These are phyloP conservation scores for Knufia fluminis DNA, from an alignment of 2,329 filamentous ascomycete species.

Conservation along the genomic window DNA sequence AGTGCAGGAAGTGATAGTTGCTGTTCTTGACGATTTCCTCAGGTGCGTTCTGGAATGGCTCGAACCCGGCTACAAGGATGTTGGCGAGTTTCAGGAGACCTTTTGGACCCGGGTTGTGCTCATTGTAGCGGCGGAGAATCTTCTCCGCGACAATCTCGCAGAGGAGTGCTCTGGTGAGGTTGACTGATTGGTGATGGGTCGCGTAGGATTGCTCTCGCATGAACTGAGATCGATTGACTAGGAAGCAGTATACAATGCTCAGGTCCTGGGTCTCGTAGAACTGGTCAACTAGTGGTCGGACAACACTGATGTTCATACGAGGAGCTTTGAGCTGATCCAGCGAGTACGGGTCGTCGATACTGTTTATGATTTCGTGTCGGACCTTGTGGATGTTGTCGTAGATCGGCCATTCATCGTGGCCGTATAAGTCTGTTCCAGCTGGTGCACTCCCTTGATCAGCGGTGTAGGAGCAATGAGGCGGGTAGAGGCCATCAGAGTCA, in stretches of 20 bases:
- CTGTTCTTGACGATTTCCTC: conserved; percentile 53
- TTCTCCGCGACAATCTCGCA: conserved; percentile 73
- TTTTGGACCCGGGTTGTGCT: conserved; percentile 61
- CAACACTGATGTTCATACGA: conserved; percentile 69
- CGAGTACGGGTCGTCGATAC: conserved; percentile 54
- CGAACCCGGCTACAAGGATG: conserved; percentile 72
- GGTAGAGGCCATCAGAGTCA: conserved; percentile 23
- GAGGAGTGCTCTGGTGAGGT: conserved; percentile 65
- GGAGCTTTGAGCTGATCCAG: conserved; percentile 70
- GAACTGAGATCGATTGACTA: conserved; percentile 75
- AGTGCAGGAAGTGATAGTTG: conserved; percentile 39
- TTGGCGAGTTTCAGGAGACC: conserved; percentile 67
- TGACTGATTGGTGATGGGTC: conserved; percentile 70
- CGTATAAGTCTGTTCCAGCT: conserved; percentile 16
- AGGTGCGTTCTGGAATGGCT: conserved; percentile 77
- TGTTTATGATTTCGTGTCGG: conserved; percentile 25
- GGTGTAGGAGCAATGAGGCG: conserved; percentile 22
- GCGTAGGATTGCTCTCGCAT: conserved; percentile 66
- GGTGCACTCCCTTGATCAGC: conserved; percentile 14
- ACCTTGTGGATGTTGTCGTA: conserved; percentile 24
- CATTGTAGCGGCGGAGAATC: conserved; percentile 67
- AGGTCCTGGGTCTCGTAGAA: conserved; percentile 71
- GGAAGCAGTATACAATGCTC: conserved; percentile 72
- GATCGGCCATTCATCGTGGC: conserved; percentile 17
- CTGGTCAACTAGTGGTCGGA: conserved; percentile 74